Evolutionary conservation across 768 basidiomycete species (phyloP), one percentile per base, ranked within the genome.

Genomic region (Tephrocybe sp.): DNA sequence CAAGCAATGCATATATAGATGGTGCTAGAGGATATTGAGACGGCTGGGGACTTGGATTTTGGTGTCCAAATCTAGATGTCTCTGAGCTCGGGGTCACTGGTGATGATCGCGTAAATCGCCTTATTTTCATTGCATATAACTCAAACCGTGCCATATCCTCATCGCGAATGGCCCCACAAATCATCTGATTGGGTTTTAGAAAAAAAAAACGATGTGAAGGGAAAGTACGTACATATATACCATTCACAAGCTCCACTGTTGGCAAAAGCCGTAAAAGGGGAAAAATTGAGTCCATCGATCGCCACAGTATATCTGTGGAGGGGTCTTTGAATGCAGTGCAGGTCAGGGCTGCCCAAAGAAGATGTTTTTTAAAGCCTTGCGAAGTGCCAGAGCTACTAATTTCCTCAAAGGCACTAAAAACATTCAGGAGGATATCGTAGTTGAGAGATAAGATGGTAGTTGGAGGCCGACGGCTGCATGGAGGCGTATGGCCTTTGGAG

Each of bases 251-350:
- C 3, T 46, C n/a, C 5, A 46, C 23, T 17, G 45, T n/a, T 26
- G 45, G 34, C n/a, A 46, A 23, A 23, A 46, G 45, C 20, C 13
- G 34, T 26, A 46, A 34, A 14, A 46, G 34, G 2, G 45, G 45
- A 17, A 46, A 10, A 3, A 46, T 36, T 9, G 38, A 39, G 22
- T 54, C 13, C 26, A 57, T 31, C 6, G 40, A 43, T 30, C 23
- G 39, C 57, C 54, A 58, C 19, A 58, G 32, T 4, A 30, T 48
- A 30, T 58, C 49, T 6, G 52, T 47, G 3, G 57, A 51, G 5
- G 54, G 48, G 11, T 49, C 54, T 19, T 10, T 31, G 31, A 58
- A 52, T 10, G 32, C 35, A 2, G 12, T 58, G 51, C 57, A 58
- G 7, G 51, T 55, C 9, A 55, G 39, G 1, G 54, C 51, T 0